Percentiles rank a stretch among this genome's conserved stretches.
These are phyloP conservation scores for Petrea volubilis DNA, from an alignment of 257 asterid genomes.

Conservation along the genomic window DNA sequence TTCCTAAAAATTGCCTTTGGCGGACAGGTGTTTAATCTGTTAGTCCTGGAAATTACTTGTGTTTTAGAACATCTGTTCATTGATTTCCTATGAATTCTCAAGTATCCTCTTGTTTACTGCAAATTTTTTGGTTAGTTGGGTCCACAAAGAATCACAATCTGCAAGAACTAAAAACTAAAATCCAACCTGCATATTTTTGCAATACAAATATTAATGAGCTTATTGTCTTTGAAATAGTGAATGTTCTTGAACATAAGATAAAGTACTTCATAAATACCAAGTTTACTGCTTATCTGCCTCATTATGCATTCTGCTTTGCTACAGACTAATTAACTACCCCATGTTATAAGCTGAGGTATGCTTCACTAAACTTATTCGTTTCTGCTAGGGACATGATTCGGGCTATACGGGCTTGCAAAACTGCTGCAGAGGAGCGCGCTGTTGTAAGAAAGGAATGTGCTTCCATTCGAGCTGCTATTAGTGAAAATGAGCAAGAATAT, in stretches of 20 bases:
- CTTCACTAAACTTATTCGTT: conserved; percentile 11
- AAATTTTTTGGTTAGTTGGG: conserved; percentile 6
- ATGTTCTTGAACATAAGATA: not conserved
- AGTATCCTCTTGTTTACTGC: conserved; percentile 11
- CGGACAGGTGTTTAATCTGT: not conserved
- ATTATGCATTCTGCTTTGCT: conserved; percentile 1
- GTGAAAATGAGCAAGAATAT: conserved; percentile 88
- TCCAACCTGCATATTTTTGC: not conserved
- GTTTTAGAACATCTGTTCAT: not conserved
- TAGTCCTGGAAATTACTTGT: conserved; percentile 2
- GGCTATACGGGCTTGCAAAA: conserved; percentile 93
- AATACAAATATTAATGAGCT: not conserved
- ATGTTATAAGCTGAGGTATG: not conserved
- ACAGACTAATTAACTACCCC: conserved; percentile 4
- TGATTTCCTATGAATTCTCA: not conserved
- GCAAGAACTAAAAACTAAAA: not conserved
- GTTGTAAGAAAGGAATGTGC: conserved; percentile 99
- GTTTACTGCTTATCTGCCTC: not conserved
- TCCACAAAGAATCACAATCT: not conserved
- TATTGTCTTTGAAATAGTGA: not conserved
- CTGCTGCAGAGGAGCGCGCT: conserved; percentile 99
- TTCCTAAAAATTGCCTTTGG: not conserved
- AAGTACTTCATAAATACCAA: not conserved
- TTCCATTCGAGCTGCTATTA: conserved; percentile 90
- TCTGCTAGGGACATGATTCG: conserved; percentile 97